These are phyloP conservation scores for Caryocar brasiliense DNA, from an alignment of 441 rosid genomes.

Conservation along the genomic window DNA sequence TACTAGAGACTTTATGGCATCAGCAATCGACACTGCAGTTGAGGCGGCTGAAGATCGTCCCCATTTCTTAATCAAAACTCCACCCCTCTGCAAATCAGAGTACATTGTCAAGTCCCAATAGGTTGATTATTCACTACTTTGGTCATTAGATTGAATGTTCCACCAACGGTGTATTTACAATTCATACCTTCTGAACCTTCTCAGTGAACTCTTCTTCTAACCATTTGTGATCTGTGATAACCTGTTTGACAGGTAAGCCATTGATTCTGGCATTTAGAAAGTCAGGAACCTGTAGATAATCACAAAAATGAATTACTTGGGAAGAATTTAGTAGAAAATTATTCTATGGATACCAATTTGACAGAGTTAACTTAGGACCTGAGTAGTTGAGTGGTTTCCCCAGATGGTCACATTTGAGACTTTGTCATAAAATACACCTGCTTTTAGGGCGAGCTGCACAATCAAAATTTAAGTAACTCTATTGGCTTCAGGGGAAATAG, in stretches of 20 bases:
- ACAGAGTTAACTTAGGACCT: constrained; percentile 33
- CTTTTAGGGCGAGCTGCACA: constrained; percentile 65
- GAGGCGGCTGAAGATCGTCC: constrained; percentile 98
- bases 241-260: constrained; percentile 78
- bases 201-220: constrained; percentile 89
- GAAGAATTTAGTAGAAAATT: not conserved
- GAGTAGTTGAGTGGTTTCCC: constrained; percentile 99
- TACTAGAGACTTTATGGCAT: constrained; percentile 75
- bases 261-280: constrained; percentile 79
- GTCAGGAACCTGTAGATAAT: constrained; percentile 70
- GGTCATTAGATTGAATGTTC: not conserved
- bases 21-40: constrained; percentile 78
- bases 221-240: constrained; percentile 81
- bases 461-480: not conserved
- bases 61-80: constrained; percentile 81
- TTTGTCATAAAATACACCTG: constrained; percentile 79
- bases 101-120: not conserved
- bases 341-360: not conserved
- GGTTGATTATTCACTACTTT: not conserved
- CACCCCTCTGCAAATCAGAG: constrained; percentile 70
- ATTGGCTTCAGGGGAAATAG: not conserved
- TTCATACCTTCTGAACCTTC: constrained; percentile 68
- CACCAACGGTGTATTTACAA: not conserved
- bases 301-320: not conserved
- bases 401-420: constrained; percentile 92